phyloP scores from a whole-genome alignment of 106 monocot species.

The Gastrodia elata region DNA sequence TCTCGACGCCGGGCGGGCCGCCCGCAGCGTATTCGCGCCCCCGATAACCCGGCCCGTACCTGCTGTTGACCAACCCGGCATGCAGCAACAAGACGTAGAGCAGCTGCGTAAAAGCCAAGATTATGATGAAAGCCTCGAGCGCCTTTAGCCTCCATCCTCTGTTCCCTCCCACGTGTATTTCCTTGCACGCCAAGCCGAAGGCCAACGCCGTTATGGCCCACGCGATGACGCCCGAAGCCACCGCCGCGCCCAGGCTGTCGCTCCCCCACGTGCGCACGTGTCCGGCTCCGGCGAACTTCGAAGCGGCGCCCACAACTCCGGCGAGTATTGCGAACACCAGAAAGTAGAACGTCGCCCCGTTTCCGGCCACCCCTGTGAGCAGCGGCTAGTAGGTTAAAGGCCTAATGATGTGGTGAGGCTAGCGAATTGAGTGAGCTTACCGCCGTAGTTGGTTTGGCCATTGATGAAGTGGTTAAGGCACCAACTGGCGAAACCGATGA shows the following conservation, averaged over 20 bases:
- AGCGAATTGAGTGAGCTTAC: slow-evolving; percentile 12
- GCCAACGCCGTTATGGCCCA: slow-evolving; percentile 74
- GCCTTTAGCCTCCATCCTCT: slow-evolving; percentile 59
- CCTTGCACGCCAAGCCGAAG: slow-evolving; percentile 86
- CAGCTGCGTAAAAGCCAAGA: slow-evolving; percentile 61
- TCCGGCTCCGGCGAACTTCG: slow-evolving; percentile 70
- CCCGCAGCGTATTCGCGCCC: slow-evolving; percentile 23
- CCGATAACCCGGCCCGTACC: slow-evolving; percentile 54
- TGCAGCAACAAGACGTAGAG: slow-evolving; percentile 52
- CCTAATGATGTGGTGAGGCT: too few relatives aligned
- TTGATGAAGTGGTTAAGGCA: slow-evolving; percentile 59
- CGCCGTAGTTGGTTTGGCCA: slow-evolving; percentile 32
- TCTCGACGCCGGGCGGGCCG: slow-evolving; percentile 15
- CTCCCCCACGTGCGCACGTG: slow-evolving; percentile 54
- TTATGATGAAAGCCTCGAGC: slow-evolving; percentile 60
- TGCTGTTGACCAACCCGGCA: slow-evolving; percentile 53
- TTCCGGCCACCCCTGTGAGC: slow-evolving; percentile 47
- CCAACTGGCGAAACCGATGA: slow-evolving; percentile 57
- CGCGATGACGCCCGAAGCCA: slow-evolving; percentile 35
- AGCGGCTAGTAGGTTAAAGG: too few relatives aligned
- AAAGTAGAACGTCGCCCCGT: slow-evolving; percentile 86
- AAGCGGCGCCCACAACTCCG: slow-evolving; percentile 61
- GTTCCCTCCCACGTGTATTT: slow-evolving; percentile 57
- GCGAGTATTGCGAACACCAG: slow-evolving; percentile 72
- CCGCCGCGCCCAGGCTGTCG: slow-evolving; percentile 49